Base-by-base conservation (phyloP, 2,329 filamentous ascomycete genomes). In the Phialophora verrucosa region DNA sequence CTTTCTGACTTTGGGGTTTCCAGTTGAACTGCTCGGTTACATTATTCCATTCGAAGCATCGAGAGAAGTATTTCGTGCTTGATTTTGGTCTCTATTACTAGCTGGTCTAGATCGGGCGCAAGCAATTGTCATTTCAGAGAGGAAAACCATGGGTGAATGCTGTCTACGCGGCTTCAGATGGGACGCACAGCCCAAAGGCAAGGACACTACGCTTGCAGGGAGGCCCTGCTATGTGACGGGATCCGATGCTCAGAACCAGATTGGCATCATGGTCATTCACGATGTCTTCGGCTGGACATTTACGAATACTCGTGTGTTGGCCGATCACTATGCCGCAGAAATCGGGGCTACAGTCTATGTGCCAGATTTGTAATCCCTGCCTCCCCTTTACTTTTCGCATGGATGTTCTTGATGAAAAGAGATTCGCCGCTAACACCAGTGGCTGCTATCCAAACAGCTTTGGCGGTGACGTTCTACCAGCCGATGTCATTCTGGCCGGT, bases 271-370 rank as follows among this genome's bases (percentile, higher is more conserved):
- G 54, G 75, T 84, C 59, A 78, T 84, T 63, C 72, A 75, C 54
- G 80, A 83, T 68, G 79, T 84, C 72, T 83, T 82, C 65, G 81
- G 81, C 65, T 83, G 78, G 78, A 78, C 76, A 8, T 76, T 83
- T 42, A 71, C 74, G 27, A 83, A 83, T 70, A 71, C 77, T 51
- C 77, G 81, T 35, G 67, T 83, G 6, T 74, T 83, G 17, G 81
- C 81, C 17, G 81, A 83, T 72, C 73, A 79, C 64, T 83, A 82
- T 70, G 81, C 81, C 35, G 76, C 78, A 67, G 75, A 76, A 17
- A 75, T 74, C 14, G 78, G 80, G 71, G 82, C 78, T 65, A 81
- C 79, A 32, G 77, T 77, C 65, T 82, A 82, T 72, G 70, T 83
- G 20, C 72, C 81, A 3, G 81, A 83, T 69, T 73, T 78, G 63